A percentile compares a stretch with the other conserved stretches of the same genome.
These are phyloP conservation scores for Ceratocystis alfenasii DNA, from an alignment of 2,329 filamentous ascomycete species.

Conservation along the genomic window DNA sequence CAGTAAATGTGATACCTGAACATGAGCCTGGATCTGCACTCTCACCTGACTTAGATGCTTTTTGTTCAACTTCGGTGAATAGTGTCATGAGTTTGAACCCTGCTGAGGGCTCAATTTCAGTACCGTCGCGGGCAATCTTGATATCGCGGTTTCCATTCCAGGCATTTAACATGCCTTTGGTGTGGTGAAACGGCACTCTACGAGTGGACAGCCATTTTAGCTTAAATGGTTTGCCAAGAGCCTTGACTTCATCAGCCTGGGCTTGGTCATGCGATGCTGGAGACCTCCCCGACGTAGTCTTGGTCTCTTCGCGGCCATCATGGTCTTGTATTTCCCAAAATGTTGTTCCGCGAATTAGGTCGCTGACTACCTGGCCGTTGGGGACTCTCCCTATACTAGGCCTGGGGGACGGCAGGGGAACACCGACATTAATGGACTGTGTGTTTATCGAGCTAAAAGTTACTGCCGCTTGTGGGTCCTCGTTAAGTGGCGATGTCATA, in stretches of 20 bases:
- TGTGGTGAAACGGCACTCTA: constrained; percentile 77
- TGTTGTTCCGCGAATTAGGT: constrained; percentile 85
- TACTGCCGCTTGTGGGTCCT: constrained; percentile 58
- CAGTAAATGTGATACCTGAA: not conserved
- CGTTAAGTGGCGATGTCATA: constrained; percentile 74
- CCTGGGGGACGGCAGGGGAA: constrained; percentile 69
- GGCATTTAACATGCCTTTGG: constrained; percentile 74
- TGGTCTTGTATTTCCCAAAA: constrained; percentile 65
- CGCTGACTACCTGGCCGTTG: constrained; percentile 78
- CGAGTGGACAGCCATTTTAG: constrained; percentile 82
- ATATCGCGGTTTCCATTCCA: constrained; percentile 95
- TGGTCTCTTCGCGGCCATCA: constrained; percentile 32
- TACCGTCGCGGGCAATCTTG: constrained; percentile 90
- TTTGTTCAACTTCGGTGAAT: constrained; percentile 50
- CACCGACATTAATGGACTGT: constrained; percentile 40
- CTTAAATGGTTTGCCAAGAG: constrained; percentile 67
- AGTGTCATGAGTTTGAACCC: constrained; percentile 66
- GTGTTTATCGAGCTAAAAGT: constrained; percentile 57
- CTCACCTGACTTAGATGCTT: not conserved
- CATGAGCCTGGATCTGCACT: not conserved
- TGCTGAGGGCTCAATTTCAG: constrained; percentile 74
- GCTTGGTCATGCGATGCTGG: constrained; percentile 41
- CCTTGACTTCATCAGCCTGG: constrained; percentile 33
- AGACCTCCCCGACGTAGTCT: not conserved
- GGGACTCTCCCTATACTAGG: constrained; percentile 67